These are phyloP conservation scores for Monosiga brevicollis DNA, from an alignment of 78 protist species.

Conservation along the genomic window DNA sequence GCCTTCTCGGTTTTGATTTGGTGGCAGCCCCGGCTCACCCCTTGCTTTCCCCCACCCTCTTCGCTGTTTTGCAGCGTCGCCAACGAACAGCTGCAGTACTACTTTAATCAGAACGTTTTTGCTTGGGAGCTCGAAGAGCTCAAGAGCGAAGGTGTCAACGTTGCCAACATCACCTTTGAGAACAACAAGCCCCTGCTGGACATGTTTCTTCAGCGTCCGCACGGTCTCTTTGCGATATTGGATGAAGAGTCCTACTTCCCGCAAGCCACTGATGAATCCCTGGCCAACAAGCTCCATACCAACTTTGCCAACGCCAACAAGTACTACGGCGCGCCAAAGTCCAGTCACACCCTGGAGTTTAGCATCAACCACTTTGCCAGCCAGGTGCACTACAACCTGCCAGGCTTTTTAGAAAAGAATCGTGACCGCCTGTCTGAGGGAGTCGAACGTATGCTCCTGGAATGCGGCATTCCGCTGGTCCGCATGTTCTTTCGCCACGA, in stretches of 20 bases:
- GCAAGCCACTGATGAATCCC: neutral
- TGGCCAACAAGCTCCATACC: neutral
- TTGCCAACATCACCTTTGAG: neutral
- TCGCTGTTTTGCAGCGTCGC: conserved; percentile 88
- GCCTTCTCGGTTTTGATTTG: conserved; percentile 88
- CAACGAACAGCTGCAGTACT: conserved; percentile 64
- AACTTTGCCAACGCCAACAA: neutral
- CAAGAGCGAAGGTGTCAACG: neutral
- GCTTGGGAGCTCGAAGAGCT: conserved; percentile 4
- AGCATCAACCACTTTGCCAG: neutral
- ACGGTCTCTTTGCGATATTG: neutral
- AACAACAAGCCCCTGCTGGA: neutral
- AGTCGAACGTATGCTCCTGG: neutral
- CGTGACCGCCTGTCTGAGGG: neutral
- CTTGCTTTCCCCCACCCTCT: too few species aligned
- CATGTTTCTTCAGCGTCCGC: neutral
- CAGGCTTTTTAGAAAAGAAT: neutral
- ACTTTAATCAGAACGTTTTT: conserved; percentile 34
- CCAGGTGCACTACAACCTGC: neutral
- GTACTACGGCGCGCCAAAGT: neutral
- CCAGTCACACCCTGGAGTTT: neutral
- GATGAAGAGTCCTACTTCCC: conserved; percentile 3
- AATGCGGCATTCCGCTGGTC: neutral
- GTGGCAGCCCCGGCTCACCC: conserved; percentile 62
- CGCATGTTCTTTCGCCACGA: neutral